Base-by-base conservation (phyloP, 495 filamentous ascomycete genomes). In the Aspergillus affinis region DNA sequence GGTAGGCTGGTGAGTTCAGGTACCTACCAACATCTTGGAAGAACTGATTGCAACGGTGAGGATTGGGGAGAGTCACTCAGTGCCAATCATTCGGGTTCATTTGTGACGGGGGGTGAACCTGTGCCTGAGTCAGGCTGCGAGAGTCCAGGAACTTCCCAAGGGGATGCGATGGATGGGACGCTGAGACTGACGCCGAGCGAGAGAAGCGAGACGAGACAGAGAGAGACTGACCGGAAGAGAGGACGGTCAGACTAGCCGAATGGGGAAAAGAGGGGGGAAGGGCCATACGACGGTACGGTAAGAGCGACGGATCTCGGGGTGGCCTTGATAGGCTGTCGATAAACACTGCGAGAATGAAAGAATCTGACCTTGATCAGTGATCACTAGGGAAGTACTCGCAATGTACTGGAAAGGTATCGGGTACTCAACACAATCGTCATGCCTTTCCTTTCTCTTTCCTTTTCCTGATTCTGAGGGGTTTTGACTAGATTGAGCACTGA, bases 241-340 rank as follows among this genome's bases (percentile, higher is more conserved):
- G 36, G 8, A 41, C 36, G 36, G 36, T 41, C 36, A 15, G 36
- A 41, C 36, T 41, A 41, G 12, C 36, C 13, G 36, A 8, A 41
- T 41, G 36, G 36, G 36, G 36, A 13, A 41, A 41, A 10, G 12
- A 41, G 36, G 36, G 36, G 36, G n/a, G n/a, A n/a, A n/a, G n/a
- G n/a, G n/a, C n/a, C n/a, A n/a, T n/a, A n/a, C n/a, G n/a, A n/a
- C n/a, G n/a, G 12, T 56, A 52, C 49, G 52, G 59, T 48, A 45
- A 61, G 26, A 53, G 49, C 23, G 54, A 44, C 17, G 10, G 12
- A 58, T 32, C 29, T 32, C 29, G 29, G 29, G 29, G 29, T 8
- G 29, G 41, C 32, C 62, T 65, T 61, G 66, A 70, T 69, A 71
- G 68, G 65, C 66, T 70, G 64, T 69, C 63, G 63, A 59, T 61